Percentiles rank a stretch among this genome's conserved stretches.
These are phyloP conservation scores for Myriosclerotinia scirpicola DNA, from an alignment of 2,329 filamentous ascomycete genomes.

Conservation along the genomic window DNA sequence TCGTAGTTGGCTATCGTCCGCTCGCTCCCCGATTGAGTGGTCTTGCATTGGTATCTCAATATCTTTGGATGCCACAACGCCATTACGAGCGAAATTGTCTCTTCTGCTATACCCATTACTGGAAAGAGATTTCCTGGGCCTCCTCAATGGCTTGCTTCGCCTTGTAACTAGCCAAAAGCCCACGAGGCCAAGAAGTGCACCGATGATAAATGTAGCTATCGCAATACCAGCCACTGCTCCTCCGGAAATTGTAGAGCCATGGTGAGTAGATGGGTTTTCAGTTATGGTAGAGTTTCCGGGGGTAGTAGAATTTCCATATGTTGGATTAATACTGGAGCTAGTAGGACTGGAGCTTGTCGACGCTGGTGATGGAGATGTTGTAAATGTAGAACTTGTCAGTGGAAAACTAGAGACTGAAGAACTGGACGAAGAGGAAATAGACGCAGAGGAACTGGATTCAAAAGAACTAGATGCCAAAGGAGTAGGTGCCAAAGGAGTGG, in stretches of 20 bases:
- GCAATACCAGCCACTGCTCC: constrained; percentile 42
- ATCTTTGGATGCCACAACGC: background rate
- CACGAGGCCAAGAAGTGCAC: constrained; percentile 28
- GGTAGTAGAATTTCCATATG: background rate
- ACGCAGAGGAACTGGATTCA: no score
- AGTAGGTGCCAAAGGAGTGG: background rate
- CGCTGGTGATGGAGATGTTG: background rate
- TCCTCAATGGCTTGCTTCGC: no score
- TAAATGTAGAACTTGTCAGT: background rate
- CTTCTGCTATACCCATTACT: background rate
- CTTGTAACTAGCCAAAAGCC: constrained; percentile 1
- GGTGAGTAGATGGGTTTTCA: background rate
- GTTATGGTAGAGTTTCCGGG: background rate
- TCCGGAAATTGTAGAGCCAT: background rate
- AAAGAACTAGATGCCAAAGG: background rate
- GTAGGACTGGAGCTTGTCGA: background rate
- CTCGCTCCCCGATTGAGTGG: constrained; percentile 43
- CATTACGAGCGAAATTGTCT: background rate
- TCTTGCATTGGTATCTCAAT: constrained; percentile 17
- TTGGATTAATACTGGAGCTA: background rate
- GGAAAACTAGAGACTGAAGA: background rate
- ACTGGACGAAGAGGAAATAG: background rate
- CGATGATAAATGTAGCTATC: constrained; percentile 42
- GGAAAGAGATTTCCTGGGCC: background rate
- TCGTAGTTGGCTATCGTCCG: constrained; percentile 42